Conservation (phyloP, 1,284 basidiomycete species). For the Kwoniella shivajii region DNA sequence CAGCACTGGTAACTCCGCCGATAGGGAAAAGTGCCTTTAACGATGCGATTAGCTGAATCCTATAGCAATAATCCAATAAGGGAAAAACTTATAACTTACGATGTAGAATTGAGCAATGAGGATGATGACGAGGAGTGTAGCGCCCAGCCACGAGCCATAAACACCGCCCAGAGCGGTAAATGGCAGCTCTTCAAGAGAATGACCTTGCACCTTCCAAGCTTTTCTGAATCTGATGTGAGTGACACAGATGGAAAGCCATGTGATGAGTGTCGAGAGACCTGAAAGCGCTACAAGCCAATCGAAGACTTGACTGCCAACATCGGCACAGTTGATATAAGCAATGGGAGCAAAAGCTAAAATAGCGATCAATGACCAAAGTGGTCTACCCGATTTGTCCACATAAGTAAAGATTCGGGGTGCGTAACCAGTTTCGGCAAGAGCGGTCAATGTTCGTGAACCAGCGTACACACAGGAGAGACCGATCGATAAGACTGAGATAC, state of each 20-base stretch:
- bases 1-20: constrained; percentile 30
- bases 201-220: constrained; percentile 58
- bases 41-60: no score
- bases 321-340: constrained; percentile 50
- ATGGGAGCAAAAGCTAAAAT: constrained; percentile 52
- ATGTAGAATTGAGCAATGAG: constrained; percentile 51
- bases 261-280: constrained; percentile 59
- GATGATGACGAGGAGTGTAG: constrained; percentile 45
- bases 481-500: constrained; percentile 50
- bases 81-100: constrained; percentile 22
- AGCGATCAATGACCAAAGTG: constrained; percentile 53
- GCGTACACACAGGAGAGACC: constrained; percentile 52
- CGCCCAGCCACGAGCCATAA: constrained; percentile 55
- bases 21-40: constrained; percentile 42
- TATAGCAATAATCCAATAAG: not conserved
- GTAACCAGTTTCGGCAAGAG: constrained; percentile 53
- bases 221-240: constrained; percentile 55
- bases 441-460: constrained; percentile 51
- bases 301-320: constrained; percentile 45
- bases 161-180: constrained; percentile 57
- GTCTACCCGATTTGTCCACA: constrained; percentile 59
- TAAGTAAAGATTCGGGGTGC: constrained; percentile 56
- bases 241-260: constrained; percentile 50
- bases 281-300: constrained; percentile 58
- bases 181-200: constrained; percentile 57